phyloP scores from a whole-genome alignment of 306 rosid species.

The Cyamopsis tetragonoloba region DNA sequence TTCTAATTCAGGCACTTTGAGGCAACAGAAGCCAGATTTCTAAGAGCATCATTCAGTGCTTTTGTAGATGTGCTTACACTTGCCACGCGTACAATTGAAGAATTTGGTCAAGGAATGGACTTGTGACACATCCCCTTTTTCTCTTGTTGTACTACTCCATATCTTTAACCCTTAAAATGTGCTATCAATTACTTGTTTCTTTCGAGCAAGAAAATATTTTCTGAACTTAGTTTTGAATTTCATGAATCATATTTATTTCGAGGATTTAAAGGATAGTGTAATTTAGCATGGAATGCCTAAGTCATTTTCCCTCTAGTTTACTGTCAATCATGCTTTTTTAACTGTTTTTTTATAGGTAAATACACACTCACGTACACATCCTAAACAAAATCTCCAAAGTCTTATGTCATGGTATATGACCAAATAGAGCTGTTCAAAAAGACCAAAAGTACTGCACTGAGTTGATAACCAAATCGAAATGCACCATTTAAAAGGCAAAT shows the following conservation, averaged over 20 bases:
- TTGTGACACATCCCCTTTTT: constrained; percentile 34
- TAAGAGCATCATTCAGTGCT: constrained; percentile 82
- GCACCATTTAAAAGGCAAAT: too few species aligned
- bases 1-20: constrained; percentile 62
- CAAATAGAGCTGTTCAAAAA: too few species aligned
- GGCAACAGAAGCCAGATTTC: constrained; percentile 91
- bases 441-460: too few species aligned
- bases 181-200: not conserved
- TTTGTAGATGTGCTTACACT: constrained; percentile 71
- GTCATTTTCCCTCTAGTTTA: too few species aligned
- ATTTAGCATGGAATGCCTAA: not conserved
- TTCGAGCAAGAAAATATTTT: not conserved
- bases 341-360: too few species aligned
- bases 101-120: constrained; percentile 63
- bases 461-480: too few species aligned
- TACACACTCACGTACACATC: too few species aligned
- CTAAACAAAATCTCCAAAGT: too few species aligned
- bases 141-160: too few species aligned
- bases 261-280: not conserved
- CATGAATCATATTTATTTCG: not conserved
- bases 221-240: not conserved
- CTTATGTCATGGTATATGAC: too few species aligned
- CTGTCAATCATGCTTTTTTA: too few species aligned
- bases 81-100: constrained; percentile 80
- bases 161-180: not conserved